Evolutionary conservation across 495 filamentous ascomycete genomes (phyloP).

Genomic region (Trichocladium uniseriatum): DNA sequence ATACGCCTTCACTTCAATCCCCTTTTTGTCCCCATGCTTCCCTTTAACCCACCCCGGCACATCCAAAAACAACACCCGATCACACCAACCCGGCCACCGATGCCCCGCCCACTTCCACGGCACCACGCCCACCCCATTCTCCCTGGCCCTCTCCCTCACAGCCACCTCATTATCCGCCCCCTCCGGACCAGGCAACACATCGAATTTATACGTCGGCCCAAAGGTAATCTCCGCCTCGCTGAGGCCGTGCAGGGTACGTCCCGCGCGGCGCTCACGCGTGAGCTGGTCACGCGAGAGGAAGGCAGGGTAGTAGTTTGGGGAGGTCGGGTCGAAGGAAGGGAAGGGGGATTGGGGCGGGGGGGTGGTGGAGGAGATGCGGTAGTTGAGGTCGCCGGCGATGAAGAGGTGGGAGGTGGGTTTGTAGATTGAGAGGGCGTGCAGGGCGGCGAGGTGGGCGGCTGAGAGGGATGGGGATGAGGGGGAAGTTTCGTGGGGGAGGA

Average conservation of each 20-base stretch:
- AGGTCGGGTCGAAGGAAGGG: slow-evolving; percentile 48
- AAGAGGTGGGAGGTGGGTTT: slow-evolving; percentile 68
- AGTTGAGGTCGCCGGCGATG: slow-evolving; percentile 88
- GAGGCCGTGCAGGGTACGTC: slow-evolving; percentile 64
- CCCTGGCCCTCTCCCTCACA: background rate
- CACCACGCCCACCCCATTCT: slow-evolving; percentile 27
- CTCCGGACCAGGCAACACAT: slow-evolving; percentile 25
- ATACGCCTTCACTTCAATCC: slow-evolving; percentile 51
- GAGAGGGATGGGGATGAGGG: slow-evolving; percentile 3
- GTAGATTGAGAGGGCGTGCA: slow-evolving; percentile 51
- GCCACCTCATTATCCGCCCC: slow-evolving; percentile 18
- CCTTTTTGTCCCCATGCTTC: background rate
- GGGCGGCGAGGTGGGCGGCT: slow-evolving; percentile 8
- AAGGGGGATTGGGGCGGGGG: slow-evolving; percentile 50
- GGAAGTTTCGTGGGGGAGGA: background rate
- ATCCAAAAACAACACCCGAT: slow-evolving; percentile 76
- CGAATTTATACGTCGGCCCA: slow-evolving; percentile 84
- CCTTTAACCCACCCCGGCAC: slow-evolving; percentile 39
- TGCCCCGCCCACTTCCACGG: slow-evolving; percentile 68
- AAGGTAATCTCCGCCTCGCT: slow-evolving; percentile 66
- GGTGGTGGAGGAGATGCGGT: slow-evolving; percentile 59
- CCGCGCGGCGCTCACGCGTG: slow-evolving; percentile 51
- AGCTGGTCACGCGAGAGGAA: slow-evolving; percentile 73
- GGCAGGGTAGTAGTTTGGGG: slow-evolving; percentile 35
- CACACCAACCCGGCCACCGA: slow-evolving; percentile 90